phyloP scores from a whole-genome alignment of 306 rosid genomes.

The Mimosa bimucronata region DNA sequence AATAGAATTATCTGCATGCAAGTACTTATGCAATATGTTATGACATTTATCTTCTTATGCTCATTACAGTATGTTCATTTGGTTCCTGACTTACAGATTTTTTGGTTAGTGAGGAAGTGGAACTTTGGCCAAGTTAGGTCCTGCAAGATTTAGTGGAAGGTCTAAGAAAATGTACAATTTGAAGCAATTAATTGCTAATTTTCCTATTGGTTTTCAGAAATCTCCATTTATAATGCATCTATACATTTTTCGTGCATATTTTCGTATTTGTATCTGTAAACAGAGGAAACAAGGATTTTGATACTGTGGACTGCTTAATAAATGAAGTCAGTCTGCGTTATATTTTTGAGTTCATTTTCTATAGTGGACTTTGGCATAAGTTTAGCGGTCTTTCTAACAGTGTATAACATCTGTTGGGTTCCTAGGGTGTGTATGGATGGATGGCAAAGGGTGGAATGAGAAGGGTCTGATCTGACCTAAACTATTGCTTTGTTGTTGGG shows the following conservation, averaged over 20 bases:
- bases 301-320: conserved; percentile 13
- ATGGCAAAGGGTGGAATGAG: background rate
- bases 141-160: conserved; percentile 82
- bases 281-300: conserved; percentile 22
- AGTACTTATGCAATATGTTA: too few relatives aligned
- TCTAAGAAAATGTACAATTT: conserved; percentile 34
- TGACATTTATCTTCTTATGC: conserved; percentile 4
- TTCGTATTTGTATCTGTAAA: conserved; percentile 27
- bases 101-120: conserved; percentile 98
- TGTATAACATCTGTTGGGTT: background rate
- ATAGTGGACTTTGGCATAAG: conserved; percentile 2
- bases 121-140: conserved; percentile 87
- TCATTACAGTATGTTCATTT: conserved; percentile 15
- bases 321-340: background rate
- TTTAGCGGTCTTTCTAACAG: conserved; percentile 4
- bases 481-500: background rate
- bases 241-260: conserved; percentile 3
- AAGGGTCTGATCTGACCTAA: background rate
- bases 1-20: background rate
- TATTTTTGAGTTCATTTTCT: conserved; percentile 24
- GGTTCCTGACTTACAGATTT: conserved; percentile 32
- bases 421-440: background rate
- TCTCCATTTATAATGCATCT: conserved; percentile 1
- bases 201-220: conserved; percentile 19
- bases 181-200: conserved; percentile 31